Evolutionary conservation across 208 protist species (phyloP), one percentile per base, ranked within the genome.

Genomic region (Porcisia hertigi): DNA sequence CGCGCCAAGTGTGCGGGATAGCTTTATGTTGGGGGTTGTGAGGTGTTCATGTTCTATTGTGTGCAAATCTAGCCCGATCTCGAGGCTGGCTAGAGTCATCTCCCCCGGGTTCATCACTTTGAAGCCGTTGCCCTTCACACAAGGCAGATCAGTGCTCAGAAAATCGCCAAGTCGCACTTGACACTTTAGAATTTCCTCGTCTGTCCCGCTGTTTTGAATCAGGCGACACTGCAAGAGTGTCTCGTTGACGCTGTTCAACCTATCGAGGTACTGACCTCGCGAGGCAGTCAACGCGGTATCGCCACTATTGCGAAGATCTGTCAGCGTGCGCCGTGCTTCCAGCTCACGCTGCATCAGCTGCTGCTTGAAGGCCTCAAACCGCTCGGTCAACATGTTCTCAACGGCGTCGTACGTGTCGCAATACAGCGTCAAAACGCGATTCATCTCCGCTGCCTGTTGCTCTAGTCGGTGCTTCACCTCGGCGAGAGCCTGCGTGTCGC

Each of bases 341-440:
- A 89, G 65, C 79, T 96, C 92, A 11, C 80, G 82, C 75, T 94
- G 87, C 73, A 89, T 79, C 36, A 96, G 75, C 72, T 92, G 90
- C 75, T 92, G 87, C 53, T 79, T 79, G 65, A 92, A 93, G 5
- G 79, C 52, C 30, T 85, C 86, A 75, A 96, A 96, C 25, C 90
- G 87, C 69, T 94, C 89, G 0, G 88, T 89, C 47, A 96, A 77
- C 25, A 87, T 62, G 41, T 84, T 90, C 73, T 94, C 90, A 39
- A 94, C 87, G 6, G 71, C 59, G 67, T 94, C 90, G 73, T 94
- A 96, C 20, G 92, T 86, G 49, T 84, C 78, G 34, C 82, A 79
- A 77, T 96, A 96, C 45, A 85, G 77, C 53, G 69, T 66, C 20
- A 79, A 76, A 8, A 93, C 85, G 23, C 86, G 84, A 75, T 94